Evolutionary conservation across 2,329 filamentous ascomycete genomes (phyloP), one percentile per base, ranked within the genome.

Genomic region (Colletotrichum aenigma): DNA sequence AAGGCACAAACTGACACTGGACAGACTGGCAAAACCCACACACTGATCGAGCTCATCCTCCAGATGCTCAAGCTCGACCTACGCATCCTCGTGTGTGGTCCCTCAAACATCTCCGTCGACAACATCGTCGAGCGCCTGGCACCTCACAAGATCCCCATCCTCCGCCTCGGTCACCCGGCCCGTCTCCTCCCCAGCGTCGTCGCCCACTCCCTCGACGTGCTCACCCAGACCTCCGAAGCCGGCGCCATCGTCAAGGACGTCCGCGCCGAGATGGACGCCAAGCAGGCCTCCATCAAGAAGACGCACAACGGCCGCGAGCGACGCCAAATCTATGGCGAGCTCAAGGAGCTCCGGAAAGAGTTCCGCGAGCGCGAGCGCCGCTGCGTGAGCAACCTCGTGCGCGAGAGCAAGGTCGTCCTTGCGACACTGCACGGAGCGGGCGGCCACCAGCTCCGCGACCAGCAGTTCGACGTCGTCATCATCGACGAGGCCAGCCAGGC

Each of bases 401-500:
- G 89, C 3, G 90, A 91, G 24, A 97, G 95, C 83, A 95, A 94
- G 81, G 96, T 98, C 32, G 95, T 98, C 6, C 90, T 98, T 18
- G 94, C 96, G 1, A 99, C 97, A 4, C 88, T 99, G 60, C 97
- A 99, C 83, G 97, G 97, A 4, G 94, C 96, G 1, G 97, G 97
- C 10, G 94, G 96, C 0, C 94, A 92, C 79, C 95, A 98, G 84
- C 87, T 98, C 36, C 93, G 92, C 76, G 91, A 93, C 76, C 92
- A 97, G 81, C 87, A 91, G 68, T 99, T 99, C 78, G 97, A 99
- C 83, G 94, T 98, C 6, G 95, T 99, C 32, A 93, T 99, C 76
- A 95, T 99, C 72, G 97, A 99, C 81, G 97, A 99, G 86, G 97
- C 96, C 6, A 97, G 95, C 82, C 97, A 99, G 83, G 97, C 97